Percentiles rank a stretch among this genome's conserved stretches.
phyloP scores from a whole-genome alignment of 768 basidiomycete genomes.

The Hygrocybe coccinea region DNA sequence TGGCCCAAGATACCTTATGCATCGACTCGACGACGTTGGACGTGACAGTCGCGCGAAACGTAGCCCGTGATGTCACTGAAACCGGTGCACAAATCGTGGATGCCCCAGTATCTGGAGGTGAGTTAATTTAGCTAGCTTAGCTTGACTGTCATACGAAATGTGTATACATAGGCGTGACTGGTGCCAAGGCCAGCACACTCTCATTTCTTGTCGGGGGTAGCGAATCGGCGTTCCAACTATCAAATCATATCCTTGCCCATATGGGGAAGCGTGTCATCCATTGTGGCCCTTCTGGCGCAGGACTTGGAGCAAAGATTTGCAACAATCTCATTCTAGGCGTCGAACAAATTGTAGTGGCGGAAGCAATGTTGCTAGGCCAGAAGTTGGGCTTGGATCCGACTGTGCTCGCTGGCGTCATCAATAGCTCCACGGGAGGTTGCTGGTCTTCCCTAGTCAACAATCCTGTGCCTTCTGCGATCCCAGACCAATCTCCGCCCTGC shows the following conservation, averaged over 20 bases:
- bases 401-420: slow-evolving; percentile 77
- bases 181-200: slow-evolving; percentile 81
- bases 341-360: slow-evolving; percentile 79
- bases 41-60: slow-evolving; percentile 62
- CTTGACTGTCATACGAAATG: slow-evolving; percentile 1
- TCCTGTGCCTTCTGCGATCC: slow-evolving; percentile 71
- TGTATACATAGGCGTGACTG: slow-evolving; percentile 60
- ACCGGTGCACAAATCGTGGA: slow-evolving; percentile 78
- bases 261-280: slow-evolving; percentile 85
- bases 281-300: slow-evolving; percentile 78
- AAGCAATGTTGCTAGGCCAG: slow-evolving; percentile 85
- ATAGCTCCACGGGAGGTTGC: slow-evolving; percentile 77
- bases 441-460: slow-evolving; percentile 87
- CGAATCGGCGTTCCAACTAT: slow-evolving; percentile 48
- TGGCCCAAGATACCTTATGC: slow-evolving; percentile 48
- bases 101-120: slow-evolving; percentile 92
- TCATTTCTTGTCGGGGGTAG: slow-evolving; percentile 90
- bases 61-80: slow-evolving; percentile 49
- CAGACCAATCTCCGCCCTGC: slow-evolving; percentile 72
- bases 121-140: slow-evolving; percentile 18
- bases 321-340: slow-evolving; percentile 62
- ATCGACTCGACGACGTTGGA: slow-evolving; percentile 93
- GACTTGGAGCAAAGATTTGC: slow-evolving; percentile 56
- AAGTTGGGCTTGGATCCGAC: slow-evolving; percentile 74
- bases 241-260: slow-evolving; percentile 53